Percentiles rank a stretch among this genome's conserved stretches.
phyloP scores from a whole-genome alignment of 345 rosid species.

The Melaleuca alternifolia region DNA sequence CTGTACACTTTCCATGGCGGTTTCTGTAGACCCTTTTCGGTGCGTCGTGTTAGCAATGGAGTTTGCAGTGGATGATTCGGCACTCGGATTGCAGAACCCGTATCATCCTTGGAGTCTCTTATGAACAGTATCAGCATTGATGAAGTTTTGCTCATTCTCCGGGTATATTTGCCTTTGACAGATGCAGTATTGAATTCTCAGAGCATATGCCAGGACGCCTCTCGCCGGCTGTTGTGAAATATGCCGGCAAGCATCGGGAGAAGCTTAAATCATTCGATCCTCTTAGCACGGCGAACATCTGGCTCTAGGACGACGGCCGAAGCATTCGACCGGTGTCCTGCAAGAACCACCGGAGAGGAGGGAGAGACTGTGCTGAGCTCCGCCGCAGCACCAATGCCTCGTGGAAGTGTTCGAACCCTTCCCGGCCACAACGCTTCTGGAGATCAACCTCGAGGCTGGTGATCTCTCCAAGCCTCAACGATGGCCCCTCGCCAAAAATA shows the following conservation, averaged over 20 bases:
- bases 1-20: no score
- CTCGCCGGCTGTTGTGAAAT: slow-evolving; percentile 62
- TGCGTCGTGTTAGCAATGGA: not conserved
- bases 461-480: no score
- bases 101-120: slow-evolving; percentile 57
- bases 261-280: slow-evolving; percentile 54
- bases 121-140: slow-evolving; percentile 31
- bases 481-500: no score
- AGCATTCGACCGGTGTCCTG: no score
- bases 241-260: slow-evolving; percentile 54
- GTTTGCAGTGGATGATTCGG: not conserved
- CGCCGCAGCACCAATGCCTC: no score
- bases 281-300: no score
- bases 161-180: slow-evolving; percentile 25
- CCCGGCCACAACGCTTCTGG: no score
- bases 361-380: no score
- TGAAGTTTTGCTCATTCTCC: slow-evolving; percentile 64
- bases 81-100: slow-evolving; percentile 43
- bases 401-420: no score
- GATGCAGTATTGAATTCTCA: not conserved
- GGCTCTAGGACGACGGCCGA: no score
- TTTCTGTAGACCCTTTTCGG: not conserved
- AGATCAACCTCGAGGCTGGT: no score
- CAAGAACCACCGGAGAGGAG: no score
- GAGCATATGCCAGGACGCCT: slow-evolving; percentile 56